Percentiles rank a stretch among this genome's conserved stretches.
Conservation (phyloP, 441 rosid genomes). For the Euphorbia schlechtendalii region DNA sequence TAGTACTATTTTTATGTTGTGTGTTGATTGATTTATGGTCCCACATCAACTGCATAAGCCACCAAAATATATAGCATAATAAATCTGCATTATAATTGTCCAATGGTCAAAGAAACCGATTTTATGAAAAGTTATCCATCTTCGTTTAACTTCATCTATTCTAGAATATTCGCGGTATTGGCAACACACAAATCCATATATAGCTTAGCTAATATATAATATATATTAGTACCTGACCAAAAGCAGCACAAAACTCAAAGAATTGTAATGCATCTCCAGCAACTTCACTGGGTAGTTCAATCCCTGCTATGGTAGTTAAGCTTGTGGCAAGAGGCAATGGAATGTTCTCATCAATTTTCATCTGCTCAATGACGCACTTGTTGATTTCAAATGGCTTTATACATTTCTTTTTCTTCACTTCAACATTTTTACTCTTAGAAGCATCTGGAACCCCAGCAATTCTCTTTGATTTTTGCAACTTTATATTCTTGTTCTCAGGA, state of each 20-base stretch:
- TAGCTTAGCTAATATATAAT: neutral
- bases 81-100: neutral
- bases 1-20: neutral
- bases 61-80: neutral
- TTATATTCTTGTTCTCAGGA: neutral
- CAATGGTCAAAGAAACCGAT: neutral
- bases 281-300: conserved; percentile 40
- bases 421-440: conserved; percentile 16
- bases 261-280: conserved; percentile 59
- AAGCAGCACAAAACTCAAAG: conserved; percentile 65
- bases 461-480: neutral
- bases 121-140: neutral
- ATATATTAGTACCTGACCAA: conserved; percentile 47
- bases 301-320: conserved; percentile 40
- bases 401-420: conserved; percentile 22
- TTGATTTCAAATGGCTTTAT: conserved; percentile 9
- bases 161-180: neutral
- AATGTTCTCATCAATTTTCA: conserved; percentile 25
- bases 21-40: neutral
- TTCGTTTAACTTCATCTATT: neutral
- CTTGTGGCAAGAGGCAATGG: conserved; percentile 42
- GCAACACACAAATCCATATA: neutral
- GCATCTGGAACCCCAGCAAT: conserved; percentile 13
- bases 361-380: conserved; percentile 7
- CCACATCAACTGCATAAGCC: neutral